These are phyloP conservation scores for Zoysia japonica DNA, from an alignment of 176 grass and related monocot species.

Conservation along the genomic window DNA sequence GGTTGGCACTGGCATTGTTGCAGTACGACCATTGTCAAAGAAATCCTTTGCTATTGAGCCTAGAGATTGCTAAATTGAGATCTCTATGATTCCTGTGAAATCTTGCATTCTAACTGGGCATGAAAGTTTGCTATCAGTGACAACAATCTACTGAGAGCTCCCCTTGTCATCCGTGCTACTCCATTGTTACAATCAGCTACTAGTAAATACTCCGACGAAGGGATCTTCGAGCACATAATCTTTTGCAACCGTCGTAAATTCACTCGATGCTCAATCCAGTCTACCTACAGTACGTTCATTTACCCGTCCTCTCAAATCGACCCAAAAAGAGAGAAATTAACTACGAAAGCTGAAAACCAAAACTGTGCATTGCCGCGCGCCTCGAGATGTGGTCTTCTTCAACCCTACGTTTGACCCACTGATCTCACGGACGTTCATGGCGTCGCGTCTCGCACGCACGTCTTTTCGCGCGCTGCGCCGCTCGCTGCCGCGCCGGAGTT, in stretches of 20 bases:
- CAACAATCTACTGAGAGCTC: no score
- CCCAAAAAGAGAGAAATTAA: background rate
- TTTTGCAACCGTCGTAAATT: background rate
- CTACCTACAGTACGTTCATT: background rate
- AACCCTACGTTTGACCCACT: background rate
- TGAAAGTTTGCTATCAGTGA: no score
- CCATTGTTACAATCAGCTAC: background rate
- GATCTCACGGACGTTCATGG: background rate
- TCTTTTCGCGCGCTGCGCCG: background rate
- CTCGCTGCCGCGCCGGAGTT: no score
- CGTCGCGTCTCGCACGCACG: background rate
- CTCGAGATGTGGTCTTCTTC: background rate
- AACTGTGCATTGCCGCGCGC: background rate
- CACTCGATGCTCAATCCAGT: background rate
- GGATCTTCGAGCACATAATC: no score
- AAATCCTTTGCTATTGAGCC: no score
- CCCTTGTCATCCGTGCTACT: no score
- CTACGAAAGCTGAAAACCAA: background rate
- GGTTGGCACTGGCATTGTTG: no score
- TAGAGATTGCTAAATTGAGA: no score
- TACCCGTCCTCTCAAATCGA: background rate
- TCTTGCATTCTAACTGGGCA: no score
- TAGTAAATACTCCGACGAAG: background rate
- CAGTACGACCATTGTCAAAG: no score
- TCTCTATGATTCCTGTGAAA: no score